phyloP scores from a whole-genome alignment of 2,329 filamentous ascomycete species.

The Fusarium falciforme region DNA sequence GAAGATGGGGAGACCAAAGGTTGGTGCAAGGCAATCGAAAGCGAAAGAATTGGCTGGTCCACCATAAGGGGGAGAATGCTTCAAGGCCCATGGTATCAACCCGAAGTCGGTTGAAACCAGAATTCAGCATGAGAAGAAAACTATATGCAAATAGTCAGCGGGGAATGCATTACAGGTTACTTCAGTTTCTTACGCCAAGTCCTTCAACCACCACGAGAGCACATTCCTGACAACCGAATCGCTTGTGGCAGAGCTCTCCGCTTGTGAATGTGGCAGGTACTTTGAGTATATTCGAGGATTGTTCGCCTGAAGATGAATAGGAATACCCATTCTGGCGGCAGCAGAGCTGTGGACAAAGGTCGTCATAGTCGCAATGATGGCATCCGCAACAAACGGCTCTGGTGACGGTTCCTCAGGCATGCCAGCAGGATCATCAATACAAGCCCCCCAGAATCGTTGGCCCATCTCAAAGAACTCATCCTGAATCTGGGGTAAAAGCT shows the following conservation, averaged over 20 bases:
- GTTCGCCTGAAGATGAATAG: background rate
- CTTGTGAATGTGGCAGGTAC: background rate
- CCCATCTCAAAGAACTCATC: constrained; percentile 1
- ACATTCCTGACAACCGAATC: background rate
- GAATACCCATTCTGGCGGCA: background rate
- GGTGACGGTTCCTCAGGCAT: background rate
- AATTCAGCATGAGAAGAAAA: background rate
- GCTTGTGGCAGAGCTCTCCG: background rate
- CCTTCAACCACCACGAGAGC: background rate
- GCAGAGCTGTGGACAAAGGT: background rate
- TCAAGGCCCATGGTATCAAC: constrained; percentile 3
- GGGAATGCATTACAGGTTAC: rapidly evolving
- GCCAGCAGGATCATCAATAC: background rate
- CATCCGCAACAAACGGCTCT: background rate
- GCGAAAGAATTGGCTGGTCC: background rate
- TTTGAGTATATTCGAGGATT: background rate
- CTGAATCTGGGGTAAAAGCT: background rate
- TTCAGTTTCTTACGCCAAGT: background rate
- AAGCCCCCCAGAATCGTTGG: background rate
- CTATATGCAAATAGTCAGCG: background rate
- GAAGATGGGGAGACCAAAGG: background rate
- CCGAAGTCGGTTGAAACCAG: background rate
- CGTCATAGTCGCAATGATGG: background rate
- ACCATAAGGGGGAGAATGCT: background rate
- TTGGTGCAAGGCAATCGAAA: background rate